Percentiles rank a stretch among this genome's conserved stretches.
Evolutionary conservation across 495 filamentous ascomycete species (phyloP).

Genomic region (Podospora anserina): DNA sequence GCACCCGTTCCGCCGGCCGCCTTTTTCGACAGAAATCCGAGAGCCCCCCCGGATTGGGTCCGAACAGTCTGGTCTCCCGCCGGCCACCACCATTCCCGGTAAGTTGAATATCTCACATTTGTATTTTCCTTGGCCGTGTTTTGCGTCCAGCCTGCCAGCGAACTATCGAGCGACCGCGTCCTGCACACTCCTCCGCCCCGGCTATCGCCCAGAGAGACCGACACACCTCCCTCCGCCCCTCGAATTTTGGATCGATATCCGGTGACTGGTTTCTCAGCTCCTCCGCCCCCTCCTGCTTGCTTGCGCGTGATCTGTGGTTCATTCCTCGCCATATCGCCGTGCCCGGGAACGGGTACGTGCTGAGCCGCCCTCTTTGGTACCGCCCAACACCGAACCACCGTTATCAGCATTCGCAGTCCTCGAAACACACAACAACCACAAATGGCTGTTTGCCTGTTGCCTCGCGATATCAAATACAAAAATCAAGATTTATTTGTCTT

Average conservation of each 20-base stretch:
- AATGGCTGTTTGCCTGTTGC: too few relatives aligned
- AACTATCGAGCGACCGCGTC: conserved; percentile 12
- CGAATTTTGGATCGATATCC: conserved; percentile 23
- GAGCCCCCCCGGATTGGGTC: conserved; percentile 15
- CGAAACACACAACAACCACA: neutral
- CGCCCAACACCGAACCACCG: neutral
- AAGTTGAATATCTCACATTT: conserved; percentile 8
- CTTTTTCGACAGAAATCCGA: conserved; percentile 11
- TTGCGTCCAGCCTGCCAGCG: conserved; percentile 10
- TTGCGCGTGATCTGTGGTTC: conserved; percentile 26
- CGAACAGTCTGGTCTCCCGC: conserved; percentile 14
- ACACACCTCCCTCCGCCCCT: conserved; percentile 4
- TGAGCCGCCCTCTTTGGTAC: conserved; percentile 4
- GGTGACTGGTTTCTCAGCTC: conserved; percentile 22
- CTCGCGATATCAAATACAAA: neutral
- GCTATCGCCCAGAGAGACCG: neutral
- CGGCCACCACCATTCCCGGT: conserved; percentile 12
- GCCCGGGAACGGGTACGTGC: conserved; percentile 3
- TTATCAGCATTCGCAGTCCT: neutral
- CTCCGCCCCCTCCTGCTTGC: conserved; percentile 7
- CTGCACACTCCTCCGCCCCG: neutral
- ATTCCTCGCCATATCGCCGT: conserved; percentile 21
- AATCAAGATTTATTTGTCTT: conserved; percentile 9
- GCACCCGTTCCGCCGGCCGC: neutral
- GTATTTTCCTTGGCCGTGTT: conserved; percentile 7